phyloP scores from a whole-genome alignment of 176 grass and related monocot species.

The Panicum miliaceum region DNA sequence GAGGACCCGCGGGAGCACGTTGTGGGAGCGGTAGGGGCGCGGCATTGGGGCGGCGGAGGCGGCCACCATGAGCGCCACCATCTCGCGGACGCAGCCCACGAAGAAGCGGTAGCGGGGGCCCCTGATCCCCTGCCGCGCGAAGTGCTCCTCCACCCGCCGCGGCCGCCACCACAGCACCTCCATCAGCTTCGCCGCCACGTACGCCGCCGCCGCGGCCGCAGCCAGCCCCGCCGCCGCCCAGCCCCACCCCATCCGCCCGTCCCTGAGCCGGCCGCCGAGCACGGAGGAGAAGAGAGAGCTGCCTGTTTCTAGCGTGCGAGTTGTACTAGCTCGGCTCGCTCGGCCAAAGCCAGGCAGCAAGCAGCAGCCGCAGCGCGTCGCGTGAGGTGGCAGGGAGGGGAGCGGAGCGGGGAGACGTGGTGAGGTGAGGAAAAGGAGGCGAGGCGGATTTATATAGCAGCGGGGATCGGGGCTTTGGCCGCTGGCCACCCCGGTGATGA shows the following conservation, averaged over 20 bases:
- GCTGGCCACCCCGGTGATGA: no score
- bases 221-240: constrained; percentile 28
- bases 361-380: neutral
- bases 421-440: constrained; percentile 34
- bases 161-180: constrained; percentile 97
- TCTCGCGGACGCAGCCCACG: constrained; percentile 87
- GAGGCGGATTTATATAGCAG: constrained; percentile 52
- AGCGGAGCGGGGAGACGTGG: constrained; percentile 32
- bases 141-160: constrained; percentile 81
- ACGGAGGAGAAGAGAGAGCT: neutral
- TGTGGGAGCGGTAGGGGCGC: constrained; percentile 76
- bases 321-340: neutral
- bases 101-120: constrained; percentile 94
- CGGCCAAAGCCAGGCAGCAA: neutral
- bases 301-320: neutral
- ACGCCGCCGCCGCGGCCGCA: constrained; percentile 38
- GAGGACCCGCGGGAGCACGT: constrained; percentile 89
- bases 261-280: neutral
- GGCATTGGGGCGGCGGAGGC: constrained; percentile 88
- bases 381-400: constrained; percentile 40
- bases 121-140: constrained; percentile 82
- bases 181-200: constrained; percentile 57
- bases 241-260: constrained; percentile 32
- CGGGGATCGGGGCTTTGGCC: neutral
- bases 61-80: constrained; percentile 87